Percentiles rank a stretch among this genome's conserved stretches.
These are phyloP conservation scores for Suhomyces atakaporum DNA, from an alignment of 1,139 yeast genomes.

Conservation along the genomic window DNA sequence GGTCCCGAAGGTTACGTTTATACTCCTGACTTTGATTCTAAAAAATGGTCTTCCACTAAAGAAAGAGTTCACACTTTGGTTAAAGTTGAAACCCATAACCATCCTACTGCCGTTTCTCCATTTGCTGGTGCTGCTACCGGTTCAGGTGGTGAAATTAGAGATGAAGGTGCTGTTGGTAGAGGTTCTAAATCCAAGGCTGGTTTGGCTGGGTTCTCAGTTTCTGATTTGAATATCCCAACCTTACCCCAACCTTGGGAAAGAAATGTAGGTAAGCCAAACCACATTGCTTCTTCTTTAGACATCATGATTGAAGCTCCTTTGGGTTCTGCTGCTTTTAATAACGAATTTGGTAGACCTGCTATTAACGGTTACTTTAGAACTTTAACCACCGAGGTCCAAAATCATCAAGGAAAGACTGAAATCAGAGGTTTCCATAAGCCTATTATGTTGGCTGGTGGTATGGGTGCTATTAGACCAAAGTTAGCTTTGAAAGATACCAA, in stretches of 20 bases:
- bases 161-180: slow-evolving; percentile 99
- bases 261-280: slow-evolving; percentile 82
- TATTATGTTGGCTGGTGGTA: slow-evolving; percentile 98
- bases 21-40: slow-evolving; percentile 73
- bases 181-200: slow-evolving; percentile 98
- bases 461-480: slow-evolving; percentile 94
- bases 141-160: slow-evolving; percentile 99
- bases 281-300: slow-evolving; percentile 89
- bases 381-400: slow-evolving; percentile 74
- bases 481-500: slow-evolving; percentile 84
- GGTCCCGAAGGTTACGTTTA: slow-evolving; percentile 75
- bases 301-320: slow-evolving; percentile 97
- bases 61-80: slow-evolving; percentile 88
- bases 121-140: slow-evolving; percentile 99
- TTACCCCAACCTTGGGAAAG: slow-evolving; percentile 94
- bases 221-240: slow-evolving; percentile 85
- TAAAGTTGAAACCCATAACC: slow-evolving; percentile 98
- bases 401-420: slow-evolving; percentile 64
- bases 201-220: slow-evolving; percentile 86
- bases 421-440: slow-evolving; percentile 98
- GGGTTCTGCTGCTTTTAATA: slow-evolving; percentile 97
- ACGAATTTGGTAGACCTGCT: slow-evolving; percentile 98
- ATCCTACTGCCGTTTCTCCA: slow-evolving; percentile 98
- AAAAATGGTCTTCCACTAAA: slow-evolving; percentile 70
- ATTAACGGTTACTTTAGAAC: slow-evolving; percentile 97